These are phyloP conservation scores for Phytophthora multivora DNA, from an alignment of 352 stramenopile genomes.

Conservation along the genomic window DNA sequence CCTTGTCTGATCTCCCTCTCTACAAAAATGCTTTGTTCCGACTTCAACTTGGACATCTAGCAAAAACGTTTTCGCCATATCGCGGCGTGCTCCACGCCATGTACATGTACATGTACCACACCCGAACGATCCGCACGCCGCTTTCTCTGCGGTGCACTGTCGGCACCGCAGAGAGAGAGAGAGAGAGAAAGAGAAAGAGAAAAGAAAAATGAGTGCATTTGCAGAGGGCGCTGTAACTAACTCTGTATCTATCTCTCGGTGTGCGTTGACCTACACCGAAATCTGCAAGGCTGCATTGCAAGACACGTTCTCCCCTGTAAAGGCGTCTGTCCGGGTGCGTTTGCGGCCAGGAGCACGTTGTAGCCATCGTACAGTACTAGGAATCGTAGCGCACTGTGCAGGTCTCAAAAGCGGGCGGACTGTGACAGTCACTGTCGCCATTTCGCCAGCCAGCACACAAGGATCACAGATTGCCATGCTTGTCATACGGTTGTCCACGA, in stretches of 20 bases:
- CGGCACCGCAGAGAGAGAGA: background rate
- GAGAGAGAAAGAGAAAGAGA: background rate
- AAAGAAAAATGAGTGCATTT: background rate
- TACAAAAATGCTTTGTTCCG: background rate
- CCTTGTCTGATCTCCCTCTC: too few relatives aligned
- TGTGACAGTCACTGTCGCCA: too few relatives aligned
- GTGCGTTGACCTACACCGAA: constrained; percentile 3
- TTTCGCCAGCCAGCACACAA: constrained; percentile 10
- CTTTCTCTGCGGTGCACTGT: too few relatives aligned
- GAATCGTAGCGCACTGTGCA: constrained; percentile 6
- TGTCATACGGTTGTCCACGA: constrained; percentile 5
- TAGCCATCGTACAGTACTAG: constrained; percentile 1
- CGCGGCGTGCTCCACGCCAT: background rate
- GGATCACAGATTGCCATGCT: constrained; percentile 3
- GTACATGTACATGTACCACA: background rate
- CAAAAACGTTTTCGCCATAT: constrained; percentile 7
- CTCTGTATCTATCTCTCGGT: constrained; percentile 7
- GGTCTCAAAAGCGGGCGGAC: constrained; percentile 1
- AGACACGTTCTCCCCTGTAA: background rate
- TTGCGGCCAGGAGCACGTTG: background rate
- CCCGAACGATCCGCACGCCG: background rate
- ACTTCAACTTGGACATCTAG: constrained; percentile 16
- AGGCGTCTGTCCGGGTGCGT: background rate
- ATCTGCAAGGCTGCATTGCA: background rate
- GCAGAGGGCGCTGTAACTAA: constrained; percentile 5